A percentile compares a stretch with the other conserved stretches of the same genome.
phyloP scores from a whole-genome alignment of 1,284 basidiomycete genomes.

The Naganishia sp. region DNA sequence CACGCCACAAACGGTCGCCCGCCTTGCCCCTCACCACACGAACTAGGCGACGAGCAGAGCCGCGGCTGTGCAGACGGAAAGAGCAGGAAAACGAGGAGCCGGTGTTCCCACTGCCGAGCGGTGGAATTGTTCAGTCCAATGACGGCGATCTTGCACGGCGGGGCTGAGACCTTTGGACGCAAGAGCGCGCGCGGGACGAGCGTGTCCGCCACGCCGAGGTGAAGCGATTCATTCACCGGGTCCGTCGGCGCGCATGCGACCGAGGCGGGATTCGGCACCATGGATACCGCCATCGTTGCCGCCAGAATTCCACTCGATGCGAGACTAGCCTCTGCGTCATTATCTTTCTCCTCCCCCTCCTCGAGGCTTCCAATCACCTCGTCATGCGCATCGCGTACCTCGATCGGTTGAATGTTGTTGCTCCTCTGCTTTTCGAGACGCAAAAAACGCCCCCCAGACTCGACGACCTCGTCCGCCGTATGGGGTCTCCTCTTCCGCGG shows the following conservation, averaged over 20 bases:
- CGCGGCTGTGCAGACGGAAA: not conserved
- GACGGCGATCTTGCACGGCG: constrained; percentile 6
- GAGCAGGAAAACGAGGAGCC: constrained; percentile 8
- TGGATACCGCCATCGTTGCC: not conserved
- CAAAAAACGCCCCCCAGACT: not conserved
- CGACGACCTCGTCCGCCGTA: constrained; percentile 12
- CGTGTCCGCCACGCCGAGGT: not conserved
- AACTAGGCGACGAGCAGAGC: not conserved
- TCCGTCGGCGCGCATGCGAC: not conserved
- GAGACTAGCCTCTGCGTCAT: not conserved
- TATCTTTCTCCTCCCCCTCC: not conserved
- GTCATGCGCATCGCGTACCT: not conserved
- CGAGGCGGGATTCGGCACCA: not conserved
- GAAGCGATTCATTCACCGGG: too few species aligned
- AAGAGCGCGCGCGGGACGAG: not conserved
- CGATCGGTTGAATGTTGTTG: too few species aligned
- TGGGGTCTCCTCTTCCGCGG: constrained; percentile 17
- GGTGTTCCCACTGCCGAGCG: constrained; percentile 18
- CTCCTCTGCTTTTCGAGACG: too few species aligned
- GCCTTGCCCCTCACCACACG: not conserved
- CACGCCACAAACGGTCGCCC: constrained; percentile 46
- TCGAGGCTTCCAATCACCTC: not conserved
- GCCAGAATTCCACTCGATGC: constrained; percentile 3
- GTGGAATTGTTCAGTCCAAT: constrained; percentile 23
- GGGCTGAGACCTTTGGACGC: not conserved